Conservation (phyloP, 495 filamentous ascomycete species). For the Hypoxylon trugodes region DNA sequence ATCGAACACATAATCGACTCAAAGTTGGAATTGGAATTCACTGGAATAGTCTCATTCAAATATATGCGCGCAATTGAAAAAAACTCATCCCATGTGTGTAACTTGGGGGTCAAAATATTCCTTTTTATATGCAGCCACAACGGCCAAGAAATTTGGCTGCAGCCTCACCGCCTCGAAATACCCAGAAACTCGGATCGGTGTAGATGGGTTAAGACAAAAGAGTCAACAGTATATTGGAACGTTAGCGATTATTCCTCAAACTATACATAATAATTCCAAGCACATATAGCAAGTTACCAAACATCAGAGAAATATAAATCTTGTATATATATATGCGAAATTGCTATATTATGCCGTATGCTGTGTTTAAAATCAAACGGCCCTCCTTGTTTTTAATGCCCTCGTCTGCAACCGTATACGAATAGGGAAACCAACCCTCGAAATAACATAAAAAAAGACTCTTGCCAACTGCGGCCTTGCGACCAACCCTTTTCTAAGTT, state of each 20-base stretch:
- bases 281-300: not conserved
- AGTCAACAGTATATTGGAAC: not conserved
- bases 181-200: slow-evolving; percentile 13
- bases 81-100: no score
- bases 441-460: not conserved
- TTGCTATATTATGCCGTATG: no score
- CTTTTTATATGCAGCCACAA: no score
- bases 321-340: no score
- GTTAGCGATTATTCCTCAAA: not conserved
- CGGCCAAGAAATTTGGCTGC: slow-evolving; percentile 1
- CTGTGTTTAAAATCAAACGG: no score
- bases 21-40: no score
- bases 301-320: no score
- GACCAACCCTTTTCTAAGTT: slow-evolving; percentile 16
- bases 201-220: slow-evolving; percentile 4
- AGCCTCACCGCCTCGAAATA: slow-evolving; percentile 16
- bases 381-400: not conserved
- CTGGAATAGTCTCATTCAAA: no score
- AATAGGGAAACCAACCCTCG: not conserved
- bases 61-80: no score
- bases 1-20: no score
- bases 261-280: slow-evolving; percentile 6
- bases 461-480: slow-evolving; percentile 26
- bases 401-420: not conserved
- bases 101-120: no score